Evolutionary conservation across 495 filamentous ascomycete genomes (phyloP), one percentile per base, ranked within the genome.

Genomic region (Penicillium canariense): DNA sequence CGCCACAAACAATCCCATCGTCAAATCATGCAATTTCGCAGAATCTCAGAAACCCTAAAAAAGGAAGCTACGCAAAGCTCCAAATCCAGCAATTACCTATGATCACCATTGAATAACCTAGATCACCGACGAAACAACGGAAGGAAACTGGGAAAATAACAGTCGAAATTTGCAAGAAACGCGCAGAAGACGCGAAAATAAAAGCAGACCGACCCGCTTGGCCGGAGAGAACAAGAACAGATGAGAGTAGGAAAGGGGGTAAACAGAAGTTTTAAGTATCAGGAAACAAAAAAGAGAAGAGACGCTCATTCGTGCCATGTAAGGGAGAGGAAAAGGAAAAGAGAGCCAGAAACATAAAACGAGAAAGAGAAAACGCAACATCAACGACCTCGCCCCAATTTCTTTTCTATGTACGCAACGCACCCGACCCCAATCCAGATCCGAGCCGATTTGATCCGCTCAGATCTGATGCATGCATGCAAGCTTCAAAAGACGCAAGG

Each of bases 341-440:
- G 17, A 28, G 2, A 18, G 17, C 26, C 17, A 25, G 43, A 46
- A 11, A 42, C 2, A 42, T 10, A 28, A 30, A 46, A 30, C 11
- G 15, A 46, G 8, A 18, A 27, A 28, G 20, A 15, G 9, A 25
- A 44, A 44, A n/a, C 40, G 12, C 14, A 44, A 30, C 14, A 11
- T 28, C 42, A n/a, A 22, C 43, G 23, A 6, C 26, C 26, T n/a
- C 38, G 17, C 23, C 20, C 38, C 20, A 42, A 23, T 42, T 42
- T 46, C 43, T 42, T 42, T 42, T 46, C 43, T 46, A 46, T 46
- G 43, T 46, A 46, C 43, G n/a, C 43, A 46, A 46, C 20, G 9
- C 17, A 23, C 11, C 18, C 2, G 20, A 38, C 18, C 38, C 11
- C 38, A 25, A 46, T 46, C 20, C 10, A 52, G 26, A 39, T 34